Percentiles rank a stretch among this genome's conserved stretches.
Evolutionary conservation across 2,329 filamentous ascomycete genomes (phyloP).

Genomic region (Metarhizium anisopliae): DNA sequence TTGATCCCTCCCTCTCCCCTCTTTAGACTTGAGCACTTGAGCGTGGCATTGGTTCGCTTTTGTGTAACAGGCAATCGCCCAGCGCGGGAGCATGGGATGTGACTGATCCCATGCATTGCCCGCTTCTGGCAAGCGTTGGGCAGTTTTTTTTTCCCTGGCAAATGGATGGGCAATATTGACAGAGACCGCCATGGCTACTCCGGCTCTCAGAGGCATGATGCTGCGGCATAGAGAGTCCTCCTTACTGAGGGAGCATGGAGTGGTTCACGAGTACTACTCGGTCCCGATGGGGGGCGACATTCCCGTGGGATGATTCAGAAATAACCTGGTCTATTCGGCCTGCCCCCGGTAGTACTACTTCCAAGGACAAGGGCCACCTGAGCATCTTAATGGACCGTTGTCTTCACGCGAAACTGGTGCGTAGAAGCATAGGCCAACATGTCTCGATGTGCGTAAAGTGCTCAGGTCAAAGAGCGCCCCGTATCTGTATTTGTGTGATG

Average conservation of each 20-base stretch:
- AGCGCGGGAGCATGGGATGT: background rate
- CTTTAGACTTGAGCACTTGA: background rate
- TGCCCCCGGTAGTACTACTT: background rate
- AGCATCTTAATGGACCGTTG: background rate
- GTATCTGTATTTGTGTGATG: background rate
- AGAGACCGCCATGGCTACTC: no score
- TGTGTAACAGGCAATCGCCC: background rate
- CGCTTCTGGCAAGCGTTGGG: background rate
- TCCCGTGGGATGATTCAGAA: no score
- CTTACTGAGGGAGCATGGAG: no score
- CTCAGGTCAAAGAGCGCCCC: background rate
- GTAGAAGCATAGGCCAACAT: background rate
- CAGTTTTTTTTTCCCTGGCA: no score
- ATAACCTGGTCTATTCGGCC: no score
- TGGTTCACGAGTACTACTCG: no score
- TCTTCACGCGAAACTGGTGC: background rate
- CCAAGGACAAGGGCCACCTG: background rate
- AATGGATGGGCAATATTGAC: no score
- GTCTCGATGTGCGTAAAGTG: background rate
- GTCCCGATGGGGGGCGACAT: no score
- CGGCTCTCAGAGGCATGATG: no score
- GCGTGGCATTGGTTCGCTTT: background rate
- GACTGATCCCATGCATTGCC: conserved; percentile 3
- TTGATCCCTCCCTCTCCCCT: background rate
- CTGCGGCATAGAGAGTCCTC: no score